Base-by-base conservation (phyloP, 148 eudicot genomes). In the Pharnaceum exiguum region DNA sequence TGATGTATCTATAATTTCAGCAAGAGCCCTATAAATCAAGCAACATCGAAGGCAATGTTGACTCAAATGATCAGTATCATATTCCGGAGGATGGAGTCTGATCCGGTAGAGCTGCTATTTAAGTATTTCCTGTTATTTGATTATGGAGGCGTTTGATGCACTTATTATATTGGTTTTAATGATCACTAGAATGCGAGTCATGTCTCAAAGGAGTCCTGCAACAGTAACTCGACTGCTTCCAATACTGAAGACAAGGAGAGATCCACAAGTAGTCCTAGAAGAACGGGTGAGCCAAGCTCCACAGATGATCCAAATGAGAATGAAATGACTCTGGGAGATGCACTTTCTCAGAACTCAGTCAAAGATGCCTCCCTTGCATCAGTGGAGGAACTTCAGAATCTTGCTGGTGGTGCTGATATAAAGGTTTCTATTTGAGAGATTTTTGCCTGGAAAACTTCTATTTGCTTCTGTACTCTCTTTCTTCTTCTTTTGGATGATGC, bases 21-120 rank as follows among this genome's bases (percentile, higher is more conserved):
- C 82, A 94, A 94, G 78, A 94, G 99, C 71, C 89, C 89, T 27
- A 72, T 86, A 57, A 94, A 94, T 75, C 99, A 94, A 86, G 95
- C 83, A 46, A 94, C 99, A 26, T 79, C 99, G 61, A 94, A 94
- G 77, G 99, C 99, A 43, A 94, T 94, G 99, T 42, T 94, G 76
- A 94, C 96, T 45, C 99, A 94, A 65, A 94, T 89, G 96, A 87
- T 94, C 73, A 94, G 85, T 82, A 86, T 89, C 55, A 60, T 79
- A 56, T 94, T 94, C 65, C 82, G 96, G 58, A 85, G 96, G 71
- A 94, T 89, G 96, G 99, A 94, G 77, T 75, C 82, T 62, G 96
- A 83, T 80, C 76, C 62, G 91, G 99, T 89, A 59, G 36, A 69
- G 24, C 29, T 45, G 31, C 27, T 13, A 43, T 37, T 59, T 29